Percentiles rank a stretch among this genome's conserved stretches.
Conservation (phyloP, 306 rosid species). For the Albizia julibrissin region DNA sequence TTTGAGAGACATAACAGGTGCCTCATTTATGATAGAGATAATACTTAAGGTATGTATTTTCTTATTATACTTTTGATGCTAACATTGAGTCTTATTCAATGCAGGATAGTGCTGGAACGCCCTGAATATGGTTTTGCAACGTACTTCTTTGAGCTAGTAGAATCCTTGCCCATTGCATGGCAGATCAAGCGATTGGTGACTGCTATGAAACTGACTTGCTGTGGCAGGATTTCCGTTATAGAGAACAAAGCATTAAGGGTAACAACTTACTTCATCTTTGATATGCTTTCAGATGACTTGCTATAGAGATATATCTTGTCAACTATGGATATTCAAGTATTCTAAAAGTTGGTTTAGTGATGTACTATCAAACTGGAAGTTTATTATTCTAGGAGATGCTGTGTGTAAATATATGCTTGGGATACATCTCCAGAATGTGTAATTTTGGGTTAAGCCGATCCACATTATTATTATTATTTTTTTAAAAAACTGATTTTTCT, state of each 20-base stretch:
- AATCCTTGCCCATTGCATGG: constrained; percentile 73
- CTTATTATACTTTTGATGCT: constrained; percentile 28
- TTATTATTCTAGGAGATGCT: neutral
- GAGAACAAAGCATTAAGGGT: constrained; percentile 79
- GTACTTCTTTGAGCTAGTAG: constrained; percentile 85
- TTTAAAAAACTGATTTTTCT: neutral
- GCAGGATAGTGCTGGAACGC: constrained; percentile 93
- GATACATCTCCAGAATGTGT: neutral
- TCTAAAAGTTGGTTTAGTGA: neutral
- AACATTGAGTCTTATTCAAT: constrained; percentile 31
- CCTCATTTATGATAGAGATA: constrained; percentile 29
- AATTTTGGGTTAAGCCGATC: neutral
- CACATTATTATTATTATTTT: neutral
- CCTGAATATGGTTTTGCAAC: constrained; percentile 97
- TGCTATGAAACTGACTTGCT: constrained; percentile 76
- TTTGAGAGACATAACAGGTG: constrained; percentile 91
- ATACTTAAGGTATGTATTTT: constrained; percentile 25
- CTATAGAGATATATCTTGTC: constrained; percentile 4
- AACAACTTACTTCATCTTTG: constrained; percentile 34
- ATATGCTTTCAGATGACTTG: neutral
- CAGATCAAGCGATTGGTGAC: constrained; percentile 89
- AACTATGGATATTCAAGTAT: constrained; percentile 16
- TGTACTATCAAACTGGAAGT: neutral
- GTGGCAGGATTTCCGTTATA: constrained; percentile 77
- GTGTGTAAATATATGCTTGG: neutral